These are phyloP conservation scores for Microsporum ferrugineum DNA, from an alignment of 2,329 filamentous ascomycete species.

Conservation along the genomic window DNA sequence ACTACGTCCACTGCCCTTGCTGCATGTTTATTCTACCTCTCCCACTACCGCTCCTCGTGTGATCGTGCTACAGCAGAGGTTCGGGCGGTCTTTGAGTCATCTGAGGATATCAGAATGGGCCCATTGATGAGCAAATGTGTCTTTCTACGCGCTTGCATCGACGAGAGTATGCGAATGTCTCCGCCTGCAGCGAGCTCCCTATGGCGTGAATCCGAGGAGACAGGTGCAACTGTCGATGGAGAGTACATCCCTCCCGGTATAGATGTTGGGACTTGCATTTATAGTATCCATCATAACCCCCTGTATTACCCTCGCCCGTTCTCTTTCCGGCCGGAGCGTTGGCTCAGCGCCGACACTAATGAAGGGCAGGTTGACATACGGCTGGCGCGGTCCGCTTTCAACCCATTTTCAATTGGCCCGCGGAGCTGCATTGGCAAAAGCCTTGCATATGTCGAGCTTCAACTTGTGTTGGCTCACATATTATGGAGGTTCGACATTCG, in stretches of 20 bases:
- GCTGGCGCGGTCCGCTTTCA: constrained; percentile 32
- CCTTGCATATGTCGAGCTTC: constrained; percentile 35
- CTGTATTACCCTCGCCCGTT: constrained; percentile 23
- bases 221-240: constrained; percentile 22
- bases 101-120: constrained; percentile 18
- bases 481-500: constrained; percentile 30
- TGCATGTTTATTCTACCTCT: constrained; percentile 31
- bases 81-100: constrained; percentile 18
- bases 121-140: constrained; percentile 22
- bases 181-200: constrained; percentile 20
- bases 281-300: constrained; percentile 25
- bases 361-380: constrained; percentile 23
- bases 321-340: constrained; percentile 26
- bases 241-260: constrained; percentile 22
- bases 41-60: constrained; percentile 22
- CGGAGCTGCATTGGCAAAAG: constrained; percentile 35
- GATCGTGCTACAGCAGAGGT: constrained; percentile 23
- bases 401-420: constrained; percentile 30
- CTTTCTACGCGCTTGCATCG: constrained; percentile 36
- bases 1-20: constrained; percentile 31
- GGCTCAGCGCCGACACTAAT: constrained; percentile 17
- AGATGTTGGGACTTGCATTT: constrained; percentile 22
- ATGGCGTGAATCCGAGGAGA: constrained; percentile 19
- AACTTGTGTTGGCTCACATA: constrained; percentile 27
- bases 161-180: constrained; percentile 25